A percentile compares a stretch with the other conserved stretches of the same genome.
Evolutionary conservation across 2,329 filamentous ascomycete species (phyloP).

Genomic region (Ceratocystis huliohia): DNA sequence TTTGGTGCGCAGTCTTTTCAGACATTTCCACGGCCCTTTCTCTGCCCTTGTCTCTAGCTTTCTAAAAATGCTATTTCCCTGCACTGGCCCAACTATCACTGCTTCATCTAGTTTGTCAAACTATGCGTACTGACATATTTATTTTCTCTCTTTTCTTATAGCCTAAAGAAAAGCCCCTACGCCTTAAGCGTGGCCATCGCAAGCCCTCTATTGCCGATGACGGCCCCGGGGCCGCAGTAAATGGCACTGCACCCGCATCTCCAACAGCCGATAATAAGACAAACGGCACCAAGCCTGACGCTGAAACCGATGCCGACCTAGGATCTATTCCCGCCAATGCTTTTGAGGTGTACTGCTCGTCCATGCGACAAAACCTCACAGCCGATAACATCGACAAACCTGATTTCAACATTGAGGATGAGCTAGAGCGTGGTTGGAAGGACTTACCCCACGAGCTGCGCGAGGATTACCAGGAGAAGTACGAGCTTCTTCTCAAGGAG

Average conservation of each 20-base stretch:
- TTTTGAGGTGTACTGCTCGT: slow-evolving; percentile 44
- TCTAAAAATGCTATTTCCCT: slow-evolving; percentile 14
- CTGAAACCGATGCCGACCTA: slow-evolving; percentile 30
- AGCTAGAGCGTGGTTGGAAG: slow-evolving; percentile 44
- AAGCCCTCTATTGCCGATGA: slow-evolving; percentile 43
- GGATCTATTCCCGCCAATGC: slow-evolving; percentile 35
- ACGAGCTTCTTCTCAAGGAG: slow-evolving; percentile 32
- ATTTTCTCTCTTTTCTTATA: slow-evolving; percentile 26
- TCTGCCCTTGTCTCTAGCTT: not conserved
- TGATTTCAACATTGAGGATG: slow-evolving; percentile 37
- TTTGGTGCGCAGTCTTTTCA: not conserved
- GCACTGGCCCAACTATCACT: not conserved
- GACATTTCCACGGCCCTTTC: not conserved
- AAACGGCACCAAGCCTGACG: slow-evolving; percentile 25
- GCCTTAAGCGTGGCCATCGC: slow-evolving; percentile 59
- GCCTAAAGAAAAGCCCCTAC: slow-evolving; percentile 67
- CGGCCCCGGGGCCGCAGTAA: slow-evolving; percentile 13
- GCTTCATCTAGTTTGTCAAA: not conserved
- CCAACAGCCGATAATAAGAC: slow-evolving; percentile 36
- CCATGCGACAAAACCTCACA: slow-evolving; percentile 36
- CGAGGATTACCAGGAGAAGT: slow-evolving; percentile 37
- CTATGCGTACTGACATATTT: slow-evolving; percentile 20
- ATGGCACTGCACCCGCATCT: slow-evolving; percentile 28
- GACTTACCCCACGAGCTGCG: slow-evolving; percentile 38
- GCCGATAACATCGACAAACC: slow-evolving; percentile 31